Evolutionary conservation across 495 filamentous ascomycete genomes (phyloP), one percentile per base, ranked within the genome.

Genomic region (Hapsidospora chrysogenum): DNA sequence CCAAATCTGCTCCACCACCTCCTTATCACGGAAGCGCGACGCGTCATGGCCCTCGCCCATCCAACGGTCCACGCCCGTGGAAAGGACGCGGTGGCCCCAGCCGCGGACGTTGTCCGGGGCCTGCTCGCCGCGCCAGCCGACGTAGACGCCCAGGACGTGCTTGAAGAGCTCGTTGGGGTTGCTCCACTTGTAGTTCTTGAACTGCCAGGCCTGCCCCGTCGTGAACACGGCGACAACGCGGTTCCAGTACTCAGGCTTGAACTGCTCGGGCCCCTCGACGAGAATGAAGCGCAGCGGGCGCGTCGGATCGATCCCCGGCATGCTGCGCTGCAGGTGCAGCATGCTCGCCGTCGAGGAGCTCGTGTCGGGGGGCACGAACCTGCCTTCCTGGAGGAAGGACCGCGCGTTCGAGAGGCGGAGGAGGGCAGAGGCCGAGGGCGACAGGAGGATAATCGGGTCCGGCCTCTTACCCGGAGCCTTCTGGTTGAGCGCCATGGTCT

Each of bases 391-490:
- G 41, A 99, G 83, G 69, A 99, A 99, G 28, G 81, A 74, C 43
- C 92, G 92, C 58, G 92, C 84, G 56, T 99, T 99, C 16, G 81
- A 76, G 78, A 95, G 85, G 54, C 84, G 80, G n/a, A 99, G 81
- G 31, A 96, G 79, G 7, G 87, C 87, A 15, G 85, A 94, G 21
- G 92, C 92, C 19, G 86, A 95, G n/a, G 92, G 89, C 2, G 92
- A 96, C 47, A 99, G 77, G 10, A 99, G 74, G 59, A 99, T 94
- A 57, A 99, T 99, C 15, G 92, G 92, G 50, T 97, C 85, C 33
- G 74, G 72, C 23, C 83, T 74, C 21, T 76, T 61, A 16, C 49
- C 50, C 8, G 61, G 41, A 3, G 57, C 51, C 45, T 70, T 66
- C 37, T 64, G 62, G 46, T 63, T 66, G 26, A 63, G 56, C 6